Percentiles rank a stretch among this genome's conserved stretches.
Evolutionary conservation across 163 green algal species (phyloP).

Genomic region (Prototheca wickerhamii): DNA sequence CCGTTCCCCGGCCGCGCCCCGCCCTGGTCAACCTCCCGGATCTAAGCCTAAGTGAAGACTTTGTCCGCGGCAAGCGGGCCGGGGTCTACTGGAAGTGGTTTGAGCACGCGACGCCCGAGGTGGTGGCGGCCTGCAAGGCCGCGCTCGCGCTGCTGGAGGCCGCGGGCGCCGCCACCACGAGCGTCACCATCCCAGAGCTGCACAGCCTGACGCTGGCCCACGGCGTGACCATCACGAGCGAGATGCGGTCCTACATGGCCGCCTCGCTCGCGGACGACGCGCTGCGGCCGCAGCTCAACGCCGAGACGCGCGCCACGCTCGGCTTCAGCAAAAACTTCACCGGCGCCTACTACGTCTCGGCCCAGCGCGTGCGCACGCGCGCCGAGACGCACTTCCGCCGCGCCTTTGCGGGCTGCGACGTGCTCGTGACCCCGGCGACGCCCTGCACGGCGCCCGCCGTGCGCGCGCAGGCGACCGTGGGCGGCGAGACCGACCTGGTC

Average conservation of each 20-base stretch:
- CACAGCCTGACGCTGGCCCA: slow-evolving; percentile 50
- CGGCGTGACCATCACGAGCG: slow-evolving; percentile 46
- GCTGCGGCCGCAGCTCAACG: slow-evolving; percentile 27
- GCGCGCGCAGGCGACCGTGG: slow-evolving; percentile 6
- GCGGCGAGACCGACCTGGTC: slow-evolving; percentile 33
- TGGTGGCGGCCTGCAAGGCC: slow-evolving; percentile 41
- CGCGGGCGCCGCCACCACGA: slow-evolving; percentile 26
- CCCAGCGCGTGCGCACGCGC: slow-evolving; percentile 39
- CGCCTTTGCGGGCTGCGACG: slow-evolving; percentile 35
- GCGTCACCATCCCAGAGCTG: slow-evolving; percentile 52
- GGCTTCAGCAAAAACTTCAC: slow-evolving; percentile 30
- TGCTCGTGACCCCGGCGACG: slow-evolving; percentile 45
- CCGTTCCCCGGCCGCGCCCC: not conserved
- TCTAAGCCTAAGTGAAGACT: slow-evolving; percentile 1
- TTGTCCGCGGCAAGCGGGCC: slow-evolving; percentile 7
- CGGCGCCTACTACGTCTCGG: slow-evolving; percentile 48
- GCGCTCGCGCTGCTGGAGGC: slow-evolving; percentile 27
- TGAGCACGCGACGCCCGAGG: slow-evolving; percentile 37
- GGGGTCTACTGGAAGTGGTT: slow-evolving; percentile 51
- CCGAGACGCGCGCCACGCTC: slow-evolving; percentile 45
- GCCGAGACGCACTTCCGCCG: slow-evolving; percentile 29
- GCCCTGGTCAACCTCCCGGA: not conserved
- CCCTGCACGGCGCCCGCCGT: slow-evolving; percentile 40
- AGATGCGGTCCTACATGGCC: slow-evolving; percentile 43
- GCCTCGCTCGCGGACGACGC: slow-evolving; percentile 3